Evolutionary conservation across 106 monocot genomes (phyloP), one percentile per base, ranked within the genome.

Genomic region (Iris macrosiphon): DNA sequence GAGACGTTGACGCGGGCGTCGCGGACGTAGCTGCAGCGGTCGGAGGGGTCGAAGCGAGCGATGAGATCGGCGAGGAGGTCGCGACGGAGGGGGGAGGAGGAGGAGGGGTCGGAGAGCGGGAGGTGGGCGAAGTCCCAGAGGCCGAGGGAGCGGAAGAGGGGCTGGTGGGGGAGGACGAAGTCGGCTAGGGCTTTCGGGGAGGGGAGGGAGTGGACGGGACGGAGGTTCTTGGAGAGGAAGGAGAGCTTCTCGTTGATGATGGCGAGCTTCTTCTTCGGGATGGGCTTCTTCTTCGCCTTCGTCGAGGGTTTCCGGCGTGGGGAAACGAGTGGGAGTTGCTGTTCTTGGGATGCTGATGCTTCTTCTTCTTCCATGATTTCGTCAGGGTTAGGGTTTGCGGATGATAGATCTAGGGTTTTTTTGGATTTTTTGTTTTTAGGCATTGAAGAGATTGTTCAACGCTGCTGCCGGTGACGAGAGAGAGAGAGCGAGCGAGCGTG

Each of bases 31-130:
- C 75, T 79, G 49, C 71, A 57, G 48, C 69, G 69, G 5, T 23
- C 19, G 8, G 54, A 1, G 3, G 49, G 64, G 50, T 87, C 83
- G 57, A 83, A 92, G 71, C 67, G 50, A 18, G 92, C 87, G 57
- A 92, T 76, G 47, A 92, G 64, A 2, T 59, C 59, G n/a, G 43
- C 22, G n/a, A 92, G 63, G 44, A 92, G 73, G 48, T 92, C 92
- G 20, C 52, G 3, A 30, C 72, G 60, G 40, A 82, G 21, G 9
- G 48, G 57, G n/a, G 20, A 20, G 54, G 67, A 69, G 41, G 80
- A 69, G 4, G n/a, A n/a, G n/a, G n/a, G n/a, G n/a, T n/a, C n/a
- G n/a, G n/a, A n/a, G n/a, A n/a, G n/a, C n/a, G n/a, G n/a, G n/a
- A 76, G 64, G 62, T 67, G 67, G 11, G 61, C 75, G 62, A 92